Base-by-base conservation (phyloP, 225 moss, liverwort and hornwort species). In the Takakia lepidozioides region DNA sequence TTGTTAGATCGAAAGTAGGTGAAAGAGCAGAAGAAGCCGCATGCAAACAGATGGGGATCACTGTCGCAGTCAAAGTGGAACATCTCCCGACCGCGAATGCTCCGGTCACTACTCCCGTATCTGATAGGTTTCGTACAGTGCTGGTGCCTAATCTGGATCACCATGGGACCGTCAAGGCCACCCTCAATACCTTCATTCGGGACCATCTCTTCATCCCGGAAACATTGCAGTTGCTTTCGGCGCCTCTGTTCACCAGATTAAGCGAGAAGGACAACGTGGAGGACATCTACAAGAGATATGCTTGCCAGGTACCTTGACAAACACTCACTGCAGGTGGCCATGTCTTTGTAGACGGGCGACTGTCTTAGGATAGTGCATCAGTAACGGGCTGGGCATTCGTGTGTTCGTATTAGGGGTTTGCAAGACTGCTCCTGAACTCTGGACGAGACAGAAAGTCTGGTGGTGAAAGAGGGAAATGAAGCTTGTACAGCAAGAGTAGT, bases 211-310 rank as follows among this genome's bases (percentile, higher is more conserved):
- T 32, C 32, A 32, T 32, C 32, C 32, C 32, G 32, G 32, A 32
- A 32, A 7, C 8, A 7, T 32, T 32, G 32, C 32, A 32, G 11
- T 11, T 86, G 55, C 84, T 95, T 22, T 72, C 81, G 50, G 90
- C 84, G 24, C 93, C 93, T 1, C 52, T 84, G 14, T 95, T 75
- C 59, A 79, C 90, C 8, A 84, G 74, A 26, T 30, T 95, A 51
- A 76, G 79, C 25, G 93, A 95, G 64, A 87, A 86, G 38, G 93
- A 95, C 54, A 73, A 49, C 2, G 77, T 95, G 25, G 93, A 90
- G 13, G 84, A 90, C 38, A 72, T 95, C 9, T 87, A 85, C 82
- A 82, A 71, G 49, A 69, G 85, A 46, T 95, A 95, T 27, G 67
- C 82, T 8, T 95, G 93, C 61, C 84, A 86, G 79, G 79, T 80